Evolutionary conservation across 257 asterid genomes (phyloP), one percentile per base, ranked within the genome.

Genomic region (Plantago elongata): DNA sequence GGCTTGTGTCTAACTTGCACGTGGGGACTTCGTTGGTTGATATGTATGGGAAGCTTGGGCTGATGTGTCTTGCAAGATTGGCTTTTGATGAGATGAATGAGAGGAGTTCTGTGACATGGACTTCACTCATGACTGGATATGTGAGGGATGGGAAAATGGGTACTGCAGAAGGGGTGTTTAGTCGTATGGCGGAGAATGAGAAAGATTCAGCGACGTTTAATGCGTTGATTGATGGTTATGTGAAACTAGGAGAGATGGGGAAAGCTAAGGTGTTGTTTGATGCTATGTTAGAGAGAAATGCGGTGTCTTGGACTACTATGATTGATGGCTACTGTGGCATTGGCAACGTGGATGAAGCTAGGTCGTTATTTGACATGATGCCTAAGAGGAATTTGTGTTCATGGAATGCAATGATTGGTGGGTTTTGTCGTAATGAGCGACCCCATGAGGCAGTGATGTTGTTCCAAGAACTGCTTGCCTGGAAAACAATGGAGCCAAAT

Each of bases 331-430:
- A 83, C 57, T 87, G 99, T 56, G 64, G 75, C 67, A 57, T 48
- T 68, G 91, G 94, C 22, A 70, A 76, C 49, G 71, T 83, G 47
- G 73, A 67, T 14, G 79, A 79, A 69, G 97, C 94, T 34, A 72
- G 92, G 73, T 61, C 43, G 74, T 70, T 89, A 16, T 92, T 89
- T 63, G 94, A 89, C 62, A 68, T 30, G 13, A 89, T 89, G 95
- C 94, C 95, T 0, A 65, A 40, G 45, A 79, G 84, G 72, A 92
- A 92, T 74, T 68, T 92, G 84, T 87, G 54, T 72, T 83, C 97
- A 49, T 92, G 99, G 96, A 92, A 89, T 69, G 85, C 83, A 11
- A 89, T 92, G 88, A 92, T 92, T 48, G 91, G 99, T 13, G 96
- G 99, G 54, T 86, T 82, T 64, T 75, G 81, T 68, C 83, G 71